Conservation (phyloP, 2,329 filamentous ascomycete genomes). For the Aspergillus ibericus region DNA sequence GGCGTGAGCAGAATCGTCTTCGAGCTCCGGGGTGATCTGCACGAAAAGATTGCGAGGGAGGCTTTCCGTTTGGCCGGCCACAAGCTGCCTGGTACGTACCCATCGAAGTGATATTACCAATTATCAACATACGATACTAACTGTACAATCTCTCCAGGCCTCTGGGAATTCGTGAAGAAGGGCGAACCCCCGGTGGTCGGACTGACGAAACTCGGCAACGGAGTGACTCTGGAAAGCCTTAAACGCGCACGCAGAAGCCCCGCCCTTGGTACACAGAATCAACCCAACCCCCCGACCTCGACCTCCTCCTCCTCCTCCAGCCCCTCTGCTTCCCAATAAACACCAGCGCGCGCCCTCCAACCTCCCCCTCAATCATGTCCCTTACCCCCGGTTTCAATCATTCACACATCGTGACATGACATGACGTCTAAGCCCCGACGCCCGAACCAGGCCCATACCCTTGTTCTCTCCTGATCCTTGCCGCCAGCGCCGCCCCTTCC, state of each 20-base stretch:
- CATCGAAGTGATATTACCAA: conserved; percentile 5
- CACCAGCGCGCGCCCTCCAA: not conserved
- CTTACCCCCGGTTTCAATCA: conserved; percentile 8
- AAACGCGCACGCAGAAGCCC: conserved; percentile 74
- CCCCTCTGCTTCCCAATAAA: conserved; percentile 40
- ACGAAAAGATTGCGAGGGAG: conserved; percentile 92
- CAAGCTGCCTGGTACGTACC: conserved; percentile 79
- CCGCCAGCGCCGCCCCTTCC: conserved; percentile 34
- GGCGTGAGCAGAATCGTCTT: conserved; percentile 90
- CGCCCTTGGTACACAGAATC: conserved; percentile 41
- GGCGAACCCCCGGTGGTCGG: conserved; percentile 88
- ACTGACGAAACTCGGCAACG: conserved; percentile 80
- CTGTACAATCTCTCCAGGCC: conserved; percentile 31
- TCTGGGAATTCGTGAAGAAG: conserved; percentile 91
- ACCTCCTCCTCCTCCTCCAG: conserved; percentile 40
- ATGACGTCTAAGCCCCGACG: conserved; percentile 51
- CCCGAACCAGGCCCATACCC: conserved; percentile 57
- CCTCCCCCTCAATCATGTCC: conserved; percentile 4
- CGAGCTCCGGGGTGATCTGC: conserved; percentile 84
- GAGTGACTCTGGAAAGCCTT: conserved; percentile 77
- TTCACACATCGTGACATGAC: conserved; percentile 9
- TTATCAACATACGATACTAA: conserved; percentile 16
- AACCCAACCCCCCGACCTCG: conserved; percentile 31
- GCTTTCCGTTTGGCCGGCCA: conserved; percentile 91
- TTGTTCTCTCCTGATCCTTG: conserved; percentile 50